phyloP scores from a whole-genome alignment of 164 flowering plant species.

The Litsea cubeba region DNA sequence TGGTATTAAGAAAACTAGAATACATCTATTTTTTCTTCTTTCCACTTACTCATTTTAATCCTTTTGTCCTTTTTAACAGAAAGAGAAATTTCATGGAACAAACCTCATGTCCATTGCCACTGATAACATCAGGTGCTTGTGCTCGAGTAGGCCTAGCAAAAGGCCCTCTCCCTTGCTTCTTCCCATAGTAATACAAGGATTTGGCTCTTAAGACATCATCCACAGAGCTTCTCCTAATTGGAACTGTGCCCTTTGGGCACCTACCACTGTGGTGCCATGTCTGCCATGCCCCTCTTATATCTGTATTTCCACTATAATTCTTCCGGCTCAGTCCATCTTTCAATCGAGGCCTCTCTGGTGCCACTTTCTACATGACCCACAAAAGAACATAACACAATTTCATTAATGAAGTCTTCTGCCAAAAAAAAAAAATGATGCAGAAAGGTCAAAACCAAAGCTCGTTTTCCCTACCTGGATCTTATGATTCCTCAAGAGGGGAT shows the following conservation, averaged over 20 bases:
- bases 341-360: constrained; percentile 16
- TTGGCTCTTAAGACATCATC: constrained; percentile 82
- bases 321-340: background rate
- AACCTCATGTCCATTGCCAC: constrained; percentile 95
- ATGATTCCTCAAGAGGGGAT: constrained; percentile 87
- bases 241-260: constrained; percentile 85
- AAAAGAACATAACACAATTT: too few species aligned
- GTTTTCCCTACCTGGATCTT: constrained; percentile 69
- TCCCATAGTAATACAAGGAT: constrained; percentile 79
- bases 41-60: too few species aligned
- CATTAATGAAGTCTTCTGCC: too few species aligned
- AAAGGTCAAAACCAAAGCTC: background rate
- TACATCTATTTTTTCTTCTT: too few species aligned
- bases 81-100: constrained; percentile 20
- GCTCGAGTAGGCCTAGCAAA: constrained; percentile 38
- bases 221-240: constrained; percentile 68
- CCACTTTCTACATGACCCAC: constrained; percentile 29
- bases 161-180: constrained; percentile 31
- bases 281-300: constrained; percentile 53
- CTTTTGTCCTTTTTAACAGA: background rate
- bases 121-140: constrained; percentile 87
- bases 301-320: background rate
- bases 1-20: too few species aligned
- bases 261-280: constrained; percentile 71
- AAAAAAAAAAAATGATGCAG: too few species aligned